Conservation (phyloP, 768 basidiomycete species). For the Lactifluus piperatus region DNA sequence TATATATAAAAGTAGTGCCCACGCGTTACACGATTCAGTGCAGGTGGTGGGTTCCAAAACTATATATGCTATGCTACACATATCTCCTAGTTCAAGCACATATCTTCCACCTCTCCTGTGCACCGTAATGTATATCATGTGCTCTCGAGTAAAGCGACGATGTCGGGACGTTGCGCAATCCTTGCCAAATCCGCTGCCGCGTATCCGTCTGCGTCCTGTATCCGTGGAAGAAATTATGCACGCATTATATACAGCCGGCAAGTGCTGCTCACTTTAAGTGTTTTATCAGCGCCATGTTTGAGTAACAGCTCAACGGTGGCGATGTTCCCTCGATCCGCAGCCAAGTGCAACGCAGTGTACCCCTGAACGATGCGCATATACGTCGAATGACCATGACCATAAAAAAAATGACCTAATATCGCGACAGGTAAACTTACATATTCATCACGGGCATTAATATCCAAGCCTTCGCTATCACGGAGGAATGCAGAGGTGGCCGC, state of each 20-base stretch:
- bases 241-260: background rate
- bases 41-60: background rate
- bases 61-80: background rate
- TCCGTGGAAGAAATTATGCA: constrained; percentile 6
- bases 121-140: background rate
- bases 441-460: constrained; percentile 59
- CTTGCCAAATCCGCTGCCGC: constrained; percentile 52
- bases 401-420: too few relatives aligned
- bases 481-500: constrained; percentile 38
- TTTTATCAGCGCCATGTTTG: constrained; percentile 51
- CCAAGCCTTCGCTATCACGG: constrained; percentile 29
- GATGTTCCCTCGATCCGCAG: constrained; percentile 70
- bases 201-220: constrained; percentile 54
- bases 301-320: constrained; percentile 51
- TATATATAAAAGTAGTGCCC: background rate
- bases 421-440: constrained; percentile 43
- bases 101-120: background rate
- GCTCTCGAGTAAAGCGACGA: constrained; percentile 34
- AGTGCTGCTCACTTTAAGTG: constrained; percentile 48
- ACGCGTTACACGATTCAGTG: background rate
- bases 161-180: constrained; percentile 46
- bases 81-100: background rate
- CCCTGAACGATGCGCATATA: constrained; percentile 50
- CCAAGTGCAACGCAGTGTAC: constrained; percentile 81
- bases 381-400: background rate